Percentiles rank a stretch among this genome's conserved stretches.
These are phyloP conservation scores for Nymphaea colorata DNA, from an alignment of 164 flowering plant species.

Conservation along the genomic window DNA sequence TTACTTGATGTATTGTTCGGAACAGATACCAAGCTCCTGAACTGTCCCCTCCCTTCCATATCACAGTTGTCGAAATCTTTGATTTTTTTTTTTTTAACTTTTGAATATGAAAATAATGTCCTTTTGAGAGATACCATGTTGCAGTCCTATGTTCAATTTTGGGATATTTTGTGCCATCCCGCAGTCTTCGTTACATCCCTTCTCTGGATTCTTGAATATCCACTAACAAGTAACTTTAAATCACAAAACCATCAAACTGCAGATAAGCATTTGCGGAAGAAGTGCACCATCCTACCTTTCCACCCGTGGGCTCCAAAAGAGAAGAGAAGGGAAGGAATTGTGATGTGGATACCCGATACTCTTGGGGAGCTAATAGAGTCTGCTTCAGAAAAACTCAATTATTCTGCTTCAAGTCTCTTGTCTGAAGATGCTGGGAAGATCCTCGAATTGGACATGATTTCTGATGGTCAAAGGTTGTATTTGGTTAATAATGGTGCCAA, in stretches of 20 bases:
- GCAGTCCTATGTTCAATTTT: too few relatives aligned
- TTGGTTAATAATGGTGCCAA: constrained; percentile 14
- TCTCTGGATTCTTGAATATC: too few relatives aligned
- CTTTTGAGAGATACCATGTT: too few relatives aligned
- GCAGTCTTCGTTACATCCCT: too few relatives aligned
- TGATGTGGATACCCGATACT: constrained; percentile 58
- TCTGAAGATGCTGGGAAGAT: constrained; percentile 79
- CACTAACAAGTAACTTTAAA: too few relatives aligned
- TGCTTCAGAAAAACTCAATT: constrained; percentile 35
- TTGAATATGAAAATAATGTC: too few relatives aligned
- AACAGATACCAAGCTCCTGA: too few relatives aligned
- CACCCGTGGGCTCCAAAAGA: constrained; percentile 65
- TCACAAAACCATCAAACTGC: not conserved
- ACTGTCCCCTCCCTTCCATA: too few relatives aligned
- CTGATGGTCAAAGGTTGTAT: constrained; percentile 70
- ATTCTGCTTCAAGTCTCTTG: constrained; percentile 28
- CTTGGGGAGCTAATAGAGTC: constrained; percentile 46
- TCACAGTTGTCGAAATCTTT: too few relatives aligned
- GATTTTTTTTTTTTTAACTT: too few relatives aligned
- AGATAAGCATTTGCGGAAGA: constrained; percentile 9
- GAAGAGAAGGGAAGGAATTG: constrained; percentile 43
- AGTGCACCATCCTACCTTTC: constrained; percentile 82
- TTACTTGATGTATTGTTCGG: too few relatives aligned
- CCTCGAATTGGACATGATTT: constrained; percentile 53
- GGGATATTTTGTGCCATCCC: too few relatives aligned